phyloP scores from a whole-genome alignment of 1,139 yeast species.

The Suhomyces wounanorum region DNA sequence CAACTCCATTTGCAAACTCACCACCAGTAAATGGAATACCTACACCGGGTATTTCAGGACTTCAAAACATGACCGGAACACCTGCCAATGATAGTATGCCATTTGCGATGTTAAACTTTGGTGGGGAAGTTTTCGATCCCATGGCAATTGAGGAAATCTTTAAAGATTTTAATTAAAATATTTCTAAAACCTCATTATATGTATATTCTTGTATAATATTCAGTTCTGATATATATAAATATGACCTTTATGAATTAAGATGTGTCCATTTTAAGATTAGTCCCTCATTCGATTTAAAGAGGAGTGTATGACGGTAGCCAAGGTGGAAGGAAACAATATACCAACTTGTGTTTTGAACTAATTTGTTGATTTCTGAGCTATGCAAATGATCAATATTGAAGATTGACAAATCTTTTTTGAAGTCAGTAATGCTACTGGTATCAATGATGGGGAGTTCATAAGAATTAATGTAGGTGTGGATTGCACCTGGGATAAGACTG shows the following conservation, averaged over 20 bases:
- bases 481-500: slow-evolving; percentile 15
- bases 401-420: background rate
- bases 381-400: background rate
- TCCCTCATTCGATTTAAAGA: slow-evolving; percentile 4
- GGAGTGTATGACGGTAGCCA: background rate
- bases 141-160: slow-evolving; percentile 16
- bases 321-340: background rate
- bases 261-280: slow-evolving; percentile 1
- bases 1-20: background rate
- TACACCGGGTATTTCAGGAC: background rate
- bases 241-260: slow-evolving; percentile 3
- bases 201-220: slow-evolving; percentile 2
- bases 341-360: background rate
- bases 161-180: slow-evolving; percentile 10
- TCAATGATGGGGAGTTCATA: slow-evolving; percentile 16
- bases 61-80: background rate
- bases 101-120: background rate
- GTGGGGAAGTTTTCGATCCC: slow-evolving; percentile 11
- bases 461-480: slow-evolving; percentile 19
- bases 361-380: background rate
- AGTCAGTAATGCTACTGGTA: background rate
- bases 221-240: slow-evolving; percentile 7
- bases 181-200: background rate
- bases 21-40: background rate
- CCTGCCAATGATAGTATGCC: background rate